Percentiles rank a stretch among this genome's conserved stretches.
These are phyloP conservation scores for Exophiala alcalophila DNA, from an alignment of 2,329 filamentous ascomycete species.

Conservation along the genomic window DNA sequence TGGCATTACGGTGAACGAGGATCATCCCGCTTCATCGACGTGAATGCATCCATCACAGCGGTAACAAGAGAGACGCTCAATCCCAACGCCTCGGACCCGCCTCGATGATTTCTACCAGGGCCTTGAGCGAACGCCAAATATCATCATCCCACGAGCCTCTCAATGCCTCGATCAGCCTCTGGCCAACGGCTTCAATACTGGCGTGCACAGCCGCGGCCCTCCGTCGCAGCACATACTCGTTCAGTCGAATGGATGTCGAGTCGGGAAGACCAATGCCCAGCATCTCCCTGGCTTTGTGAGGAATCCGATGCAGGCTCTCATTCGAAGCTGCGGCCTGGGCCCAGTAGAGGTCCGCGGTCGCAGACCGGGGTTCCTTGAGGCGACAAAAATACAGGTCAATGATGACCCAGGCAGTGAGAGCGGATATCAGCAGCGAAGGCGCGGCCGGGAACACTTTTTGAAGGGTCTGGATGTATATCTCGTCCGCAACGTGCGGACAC, in stretches of 20 bases:
- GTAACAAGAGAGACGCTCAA: neutral
- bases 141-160: conserved; percentile 26
- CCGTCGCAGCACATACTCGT: conserved; percentile 14
- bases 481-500: conserved; percentile 8
- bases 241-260: conserved; percentile 1
- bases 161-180: conserved; percentile 18
- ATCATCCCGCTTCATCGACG: no score
- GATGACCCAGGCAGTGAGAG: conserved; percentile 27
- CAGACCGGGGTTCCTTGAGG: conserved; percentile 5
- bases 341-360: conserved; percentile 5
- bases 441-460: conserved; percentile 22
- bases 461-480: conserved; percentile 17
- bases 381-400: conserved; percentile 24
- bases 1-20: conserved; percentile 13
- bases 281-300: conserved; percentile 23
- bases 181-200: conserved; percentile 14
- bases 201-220: conserved; percentile 9
- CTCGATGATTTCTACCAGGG: conserved; percentile 25
- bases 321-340: conserved; percentile 6
- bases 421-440: conserved; percentile 10
- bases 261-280: conserved; percentile 20
- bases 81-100: conserved; percentile 2
- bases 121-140: conserved; percentile 22
- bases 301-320: conserved; percentile 17
- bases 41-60: neutral